Evolutionary conservation across 2,329 filamentous ascomycete species (phyloP), one percentile per base, ranked within the genome.

Genomic region (Fusarium pseudonygamai): DNA sequence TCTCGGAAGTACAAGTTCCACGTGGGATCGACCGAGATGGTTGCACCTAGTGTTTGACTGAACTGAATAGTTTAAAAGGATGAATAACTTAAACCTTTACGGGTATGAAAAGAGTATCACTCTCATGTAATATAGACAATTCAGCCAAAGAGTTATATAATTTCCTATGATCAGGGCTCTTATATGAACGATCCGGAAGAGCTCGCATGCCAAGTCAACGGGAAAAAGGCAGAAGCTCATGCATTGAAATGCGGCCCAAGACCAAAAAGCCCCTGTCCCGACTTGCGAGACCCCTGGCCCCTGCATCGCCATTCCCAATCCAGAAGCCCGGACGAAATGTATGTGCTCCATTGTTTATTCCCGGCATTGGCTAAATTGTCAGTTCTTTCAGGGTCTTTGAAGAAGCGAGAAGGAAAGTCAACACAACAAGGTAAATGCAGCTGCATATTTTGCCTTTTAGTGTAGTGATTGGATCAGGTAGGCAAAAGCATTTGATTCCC

Each of bases 11-110:
- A 58, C 34, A 46, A 53, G 39, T 64, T 36, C 73, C 73, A 75
- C 73, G 73, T 75, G 73, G 71, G 74, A 62, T 62, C 24, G 60
- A 62, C 40, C 42, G 57, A 69, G 60, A 76, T 69, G 64, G 60
- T 65, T 59, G 60, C 57, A 64, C 15, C 34, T 36, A 55, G 64
- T 64, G 60, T 57, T 40, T 14, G 7, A 52, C 15, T 13, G 7
- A 55, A 28, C 34, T 55, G 2, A 39, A 53, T 28, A 16, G 20
- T 37, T 28, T n/a, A 28, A 39, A n/a, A n/a, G 11, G 50, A 39
- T 18, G 14, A 16, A 53, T n/a, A 28, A 39, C 20, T 13, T 28
- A 4, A 22, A 37, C 26, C 22, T 24, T n/a, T 28, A 15, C 15
- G 12, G 10, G 11, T 10, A 13, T 39, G 4, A 28, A 24, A 39